Base-by-base conservation (phyloP, 2,329 filamentous ascomycete species). In the Apiospora phragmitis region DNA sequence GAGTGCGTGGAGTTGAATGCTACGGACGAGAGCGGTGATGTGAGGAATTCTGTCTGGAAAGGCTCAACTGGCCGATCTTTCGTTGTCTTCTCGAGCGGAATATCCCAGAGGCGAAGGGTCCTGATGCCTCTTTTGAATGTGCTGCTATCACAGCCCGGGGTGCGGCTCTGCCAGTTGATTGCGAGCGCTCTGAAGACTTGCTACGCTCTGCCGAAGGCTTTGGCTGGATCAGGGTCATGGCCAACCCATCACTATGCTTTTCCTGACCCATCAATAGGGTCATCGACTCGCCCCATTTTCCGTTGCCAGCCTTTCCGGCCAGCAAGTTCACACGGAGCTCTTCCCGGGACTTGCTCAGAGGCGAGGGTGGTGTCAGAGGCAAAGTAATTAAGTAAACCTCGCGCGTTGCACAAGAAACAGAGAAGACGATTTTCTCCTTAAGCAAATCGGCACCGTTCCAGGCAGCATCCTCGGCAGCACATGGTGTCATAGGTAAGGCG, bases 241-340 rank as follows among this genome's bases (percentile, higher is more conserved):
- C 86, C 14, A 91, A 76, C 6, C 87, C 88, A 71, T 89, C 84
- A 42, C 87, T 87, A 38, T 83, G 80, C 72, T 83, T 86, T 65
- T 82, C 80, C 76, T 89, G 88, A 1, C 89, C 89, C 24, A 80
- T 80, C 8, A 92, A 83, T 14, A 86, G 77, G 1, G 86, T 82
- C 32, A 92, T 79, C 0, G 85, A 86, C 79, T 92, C 90, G 8
- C 89, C 89, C 89, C 90, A 92, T n/a, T 84, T 85, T 49, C 89
- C 89, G 42, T 85, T 88, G 24, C 90, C 90, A 45, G 87, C 87
- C 72, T 84, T 86, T 26, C 85, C 87, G 9, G 86, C 85, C 68
- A 89, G 77, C 12, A 90, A 82, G 71, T 83, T 84, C 24, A 81
- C 79, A 69, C 83, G 84, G 32, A 91, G 80, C 71, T 90, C 87